These are phyloP conservation scores for Picochlorum sp. DNA, from an alignment of 139 green algal genomes.

Conservation along the genomic window DNA sequence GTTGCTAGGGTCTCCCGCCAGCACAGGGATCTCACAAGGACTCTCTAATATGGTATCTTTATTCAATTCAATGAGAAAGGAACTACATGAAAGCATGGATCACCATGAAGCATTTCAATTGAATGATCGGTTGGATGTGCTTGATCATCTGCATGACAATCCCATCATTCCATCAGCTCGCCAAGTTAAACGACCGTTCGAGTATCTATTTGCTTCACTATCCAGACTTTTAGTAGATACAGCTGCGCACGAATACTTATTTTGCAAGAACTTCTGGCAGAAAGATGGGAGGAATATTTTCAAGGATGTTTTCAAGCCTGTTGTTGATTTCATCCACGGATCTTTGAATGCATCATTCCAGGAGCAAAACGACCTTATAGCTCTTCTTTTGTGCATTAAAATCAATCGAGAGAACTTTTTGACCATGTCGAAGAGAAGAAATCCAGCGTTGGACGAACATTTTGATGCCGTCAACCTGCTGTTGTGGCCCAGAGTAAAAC, in stretches of 20 bases:
- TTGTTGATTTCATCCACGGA: slow-evolving; percentile 66
- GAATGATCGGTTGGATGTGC: slow-evolving; percentile 29
- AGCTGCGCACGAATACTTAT: slow-evolving; percentile 80
- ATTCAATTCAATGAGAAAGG: slow-evolving; percentile 24
- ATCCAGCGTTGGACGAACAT: slow-evolving; percentile 86
- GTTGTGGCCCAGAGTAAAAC: slow-evolving; percentile 89
- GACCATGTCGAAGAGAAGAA: slow-evolving; percentile 58
- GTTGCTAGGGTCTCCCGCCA: slow-evolving; percentile 42
- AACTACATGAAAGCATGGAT: not conserved
- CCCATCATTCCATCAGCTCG: slow-evolving; percentile 82
- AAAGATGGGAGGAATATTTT: slow-evolving; percentile 63
- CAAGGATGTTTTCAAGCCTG: slow-evolving; percentile 54
- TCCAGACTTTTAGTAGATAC: slow-evolving; percentile 96
- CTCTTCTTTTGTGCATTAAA: slow-evolving; percentile 89
- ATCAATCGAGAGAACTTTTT: slow-evolving; percentile 80
- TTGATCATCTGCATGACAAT: slow-evolving; percentile 48
- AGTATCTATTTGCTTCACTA: slow-evolving; percentile 83
- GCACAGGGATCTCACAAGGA: not conserved
- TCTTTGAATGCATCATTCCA: slow-evolving; percentile 45
- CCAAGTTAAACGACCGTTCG: slow-evolving; percentile 57
- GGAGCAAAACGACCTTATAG: slow-evolving; percentile 68
- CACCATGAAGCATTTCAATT: not conserved
- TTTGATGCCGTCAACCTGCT: slow-evolving; percentile 86
- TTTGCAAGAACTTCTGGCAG: slow-evolving; percentile 90
- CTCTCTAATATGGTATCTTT: slow-evolving; percentile 12